Percentiles rank a stretch among this genome's conserved stretches.
Conservation (phyloP, 192 early-diverging fungal species). For the Umbelopsis ramanniana region DNA sequence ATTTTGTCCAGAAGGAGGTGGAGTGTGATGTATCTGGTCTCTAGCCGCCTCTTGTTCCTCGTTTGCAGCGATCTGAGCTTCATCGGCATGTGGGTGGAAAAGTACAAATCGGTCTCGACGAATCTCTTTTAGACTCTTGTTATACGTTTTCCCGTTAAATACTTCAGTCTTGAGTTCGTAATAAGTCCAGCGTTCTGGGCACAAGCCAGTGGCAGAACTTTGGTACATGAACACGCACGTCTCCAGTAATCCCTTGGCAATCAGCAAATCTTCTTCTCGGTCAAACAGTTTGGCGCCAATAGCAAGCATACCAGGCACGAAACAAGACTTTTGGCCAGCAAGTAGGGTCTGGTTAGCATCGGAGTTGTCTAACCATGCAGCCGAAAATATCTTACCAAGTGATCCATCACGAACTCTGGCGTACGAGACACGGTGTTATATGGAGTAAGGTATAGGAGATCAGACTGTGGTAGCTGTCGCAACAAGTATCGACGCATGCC, state of each 20-base stretch:
- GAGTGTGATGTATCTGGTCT: not conserved
- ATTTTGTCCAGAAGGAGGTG: not conserved
- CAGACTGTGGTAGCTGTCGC: slow-evolving; percentile 22
- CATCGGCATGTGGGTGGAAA: not conserved
- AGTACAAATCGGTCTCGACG: not conserved
- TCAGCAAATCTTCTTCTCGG: slow-evolving; percentile 44
- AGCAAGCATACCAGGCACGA: slow-evolving; percentile 59
- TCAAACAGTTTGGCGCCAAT: slow-evolving; percentile 55
- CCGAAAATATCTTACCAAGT: slow-evolving; percentile 29
- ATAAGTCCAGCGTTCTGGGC: slow-evolving; percentile 45
- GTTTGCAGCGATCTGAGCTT: not conserved
- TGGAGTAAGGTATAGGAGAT: slow-evolving; percentile 27
- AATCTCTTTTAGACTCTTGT: slow-evolving; percentile 14
- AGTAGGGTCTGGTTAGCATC: not conserved
- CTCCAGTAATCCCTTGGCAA: slow-evolving; percentile 52
- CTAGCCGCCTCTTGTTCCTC: not conserved
- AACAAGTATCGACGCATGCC: slow-evolving; percentile 38
- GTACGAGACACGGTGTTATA: slow-evolving; percentile 22
- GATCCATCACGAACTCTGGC: slow-evolving; percentile 30
- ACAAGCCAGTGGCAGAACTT: slow-evolving; percentile 49
- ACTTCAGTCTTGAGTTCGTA: slow-evolving; percentile 16
- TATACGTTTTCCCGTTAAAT: slow-evolving; percentile 21
- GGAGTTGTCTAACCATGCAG: not conserved
- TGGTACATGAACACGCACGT: slow-evolving; percentile 52
- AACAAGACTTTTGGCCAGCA: slow-evolving; percentile 50